These are phyloP conservation scores for Globisporangium camurandrum DNA, from an alignment of 352 stramenopile genomes.

Conservation along the genomic window DNA sequence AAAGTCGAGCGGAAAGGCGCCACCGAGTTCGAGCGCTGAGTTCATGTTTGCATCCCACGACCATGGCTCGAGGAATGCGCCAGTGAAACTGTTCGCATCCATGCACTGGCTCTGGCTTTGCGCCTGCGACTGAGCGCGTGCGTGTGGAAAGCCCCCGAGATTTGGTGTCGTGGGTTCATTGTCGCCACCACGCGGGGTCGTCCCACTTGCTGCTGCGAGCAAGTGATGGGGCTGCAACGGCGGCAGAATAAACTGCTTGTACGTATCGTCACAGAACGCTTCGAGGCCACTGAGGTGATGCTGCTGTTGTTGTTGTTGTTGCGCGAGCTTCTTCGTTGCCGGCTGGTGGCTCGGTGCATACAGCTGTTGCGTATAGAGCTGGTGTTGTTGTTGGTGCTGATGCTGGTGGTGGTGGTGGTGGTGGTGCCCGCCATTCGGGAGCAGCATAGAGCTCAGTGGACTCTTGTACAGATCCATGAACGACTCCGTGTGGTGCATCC, in stretches of 20 bases:
- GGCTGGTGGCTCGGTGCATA: conserved; percentile 37
- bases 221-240: conserved; percentile 31
- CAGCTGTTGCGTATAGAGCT: conserved; percentile 12
- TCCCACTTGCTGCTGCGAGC: conserved; percentile 20
- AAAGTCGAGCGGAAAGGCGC: conserved; percentile 35
- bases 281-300: conserved; percentile 39
- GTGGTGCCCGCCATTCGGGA: neutral
- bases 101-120: conserved; percentile 9
- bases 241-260: conserved; percentile 42
- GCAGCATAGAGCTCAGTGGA: conserved; percentile 18
- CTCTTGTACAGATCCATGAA: conserved; percentile 37
- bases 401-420: conserved; percentile 4
- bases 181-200: conserved; percentile 18
- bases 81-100: conserved; percentile 29
- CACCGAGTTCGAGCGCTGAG: conserved; percentile 35
- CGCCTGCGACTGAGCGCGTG: conserved; percentile 1
- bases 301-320: conserved; percentile 13
- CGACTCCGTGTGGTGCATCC: too few species aligned
- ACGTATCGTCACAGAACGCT: conserved; percentile 38
- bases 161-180: conserved; percentile 11
- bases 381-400: conserved; percentile 16
- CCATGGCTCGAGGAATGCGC: conserved; percentile 58
- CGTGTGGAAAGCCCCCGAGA: conserved; percentile 26
- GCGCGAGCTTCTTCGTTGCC: conserved; percentile 44
- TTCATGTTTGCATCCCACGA: conserved; percentile 45